Conservation (phyloP, 2,329 filamentous ascomycete genomes). For the Penicillium expansum region DNA sequence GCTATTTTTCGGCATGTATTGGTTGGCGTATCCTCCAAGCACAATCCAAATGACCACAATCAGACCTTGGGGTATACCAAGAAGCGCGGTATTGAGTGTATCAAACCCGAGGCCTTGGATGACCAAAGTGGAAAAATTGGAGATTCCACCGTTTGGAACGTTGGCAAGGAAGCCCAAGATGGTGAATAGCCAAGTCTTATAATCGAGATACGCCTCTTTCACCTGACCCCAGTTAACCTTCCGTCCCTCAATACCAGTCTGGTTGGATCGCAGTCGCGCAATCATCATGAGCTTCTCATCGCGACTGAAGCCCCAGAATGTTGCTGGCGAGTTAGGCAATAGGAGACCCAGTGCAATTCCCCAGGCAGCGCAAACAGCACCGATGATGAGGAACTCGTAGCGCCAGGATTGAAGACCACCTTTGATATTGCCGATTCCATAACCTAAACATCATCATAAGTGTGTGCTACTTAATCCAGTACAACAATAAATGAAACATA, state of each 20-base stretch:
- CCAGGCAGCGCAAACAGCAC: slow-evolving; percentile 28
- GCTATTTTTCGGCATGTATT: neutral
- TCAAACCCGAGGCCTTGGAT: slow-evolving; percentile 29
- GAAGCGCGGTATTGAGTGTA: slow-evolving; percentile 21
- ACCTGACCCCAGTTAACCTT: slow-evolving; percentile 46
- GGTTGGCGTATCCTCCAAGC: slow-evolving; percentile 8
- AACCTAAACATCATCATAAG: slow-evolving; percentile 13
- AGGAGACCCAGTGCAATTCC: slow-evolving; percentile 15
- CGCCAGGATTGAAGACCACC: slow-evolving; percentile 20
- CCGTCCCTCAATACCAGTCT: slow-evolving; percentile 35
- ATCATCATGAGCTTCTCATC: slow-evolving; percentile 12
- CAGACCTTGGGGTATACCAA: slow-evolving; percentile 31
- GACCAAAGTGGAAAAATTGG: slow-evolving; percentile 30
- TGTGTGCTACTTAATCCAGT: neutral
- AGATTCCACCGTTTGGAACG: slow-evolving; percentile 30
- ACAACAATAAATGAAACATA: neutral
- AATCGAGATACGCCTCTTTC: slow-evolving; percentile 37
- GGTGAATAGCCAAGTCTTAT: slow-evolving; percentile 30
- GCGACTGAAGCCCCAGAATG: slow-evolving; percentile 21
- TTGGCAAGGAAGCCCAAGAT: slow-evolving; percentile 18
- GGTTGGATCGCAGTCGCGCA: slow-evolving; percentile 13
- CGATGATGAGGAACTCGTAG: slow-evolving; percentile 33
- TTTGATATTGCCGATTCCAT: slow-evolving; percentile 43
- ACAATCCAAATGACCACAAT: slow-evolving; percentile 25
- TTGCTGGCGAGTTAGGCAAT: slow-evolving; percentile 21